phyloP scores from a whole-genome alignment of 2,329 filamentous ascomycete genomes.

The Colletotrichum sublineola region DNA sequence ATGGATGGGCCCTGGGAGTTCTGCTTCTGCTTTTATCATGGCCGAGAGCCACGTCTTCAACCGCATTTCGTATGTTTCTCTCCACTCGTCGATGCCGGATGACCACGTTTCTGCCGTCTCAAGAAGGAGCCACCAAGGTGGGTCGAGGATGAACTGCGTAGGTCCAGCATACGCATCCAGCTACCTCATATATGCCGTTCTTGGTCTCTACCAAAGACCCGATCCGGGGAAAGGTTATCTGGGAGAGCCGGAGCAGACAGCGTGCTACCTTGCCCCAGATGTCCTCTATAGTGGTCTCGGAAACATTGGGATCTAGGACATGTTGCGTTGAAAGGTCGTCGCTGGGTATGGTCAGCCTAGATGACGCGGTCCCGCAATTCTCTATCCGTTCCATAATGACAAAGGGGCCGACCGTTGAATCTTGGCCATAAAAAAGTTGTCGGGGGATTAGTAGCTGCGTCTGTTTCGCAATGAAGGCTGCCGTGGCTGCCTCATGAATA shows the following conservation, averaged over 20 bases:
- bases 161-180: slow-evolving; percentile 7
- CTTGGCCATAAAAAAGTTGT: slow-evolving; percentile 39
- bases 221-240: slow-evolving; percentile 52
- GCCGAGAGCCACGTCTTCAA: no score
- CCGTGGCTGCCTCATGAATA: slow-evolving; percentile 38
- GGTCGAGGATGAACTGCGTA: no score
- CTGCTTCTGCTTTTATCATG: no score
- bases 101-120: no score
- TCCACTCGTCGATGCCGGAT: no score
- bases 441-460: slow-evolving; percentile 33
- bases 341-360: neutral
- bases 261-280: slow-evolving; percentile 55
- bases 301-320: slow-evolving; percentile 42
- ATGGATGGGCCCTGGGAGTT: no score
- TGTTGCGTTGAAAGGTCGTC: neutral
- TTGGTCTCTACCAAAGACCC: slow-evolving; percentile 51
- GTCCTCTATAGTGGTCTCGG: slow-evolving; percentile 48
- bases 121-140: no score
- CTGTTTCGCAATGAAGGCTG: slow-evolving; percentile 16
- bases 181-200: slow-evolving; percentile 46
- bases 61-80: no score
- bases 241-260: slow-evolving; percentile 56
- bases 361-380: slow-evolving; percentile 46
- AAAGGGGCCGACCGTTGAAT: slow-evolving; percentile 47
- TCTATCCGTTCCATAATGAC: slow-evolving; percentile 48